Evolutionary conservation across 2,329 filamentous ascomycete genomes (phyloP).

Genomic region (Claviceps capensis): DNA sequence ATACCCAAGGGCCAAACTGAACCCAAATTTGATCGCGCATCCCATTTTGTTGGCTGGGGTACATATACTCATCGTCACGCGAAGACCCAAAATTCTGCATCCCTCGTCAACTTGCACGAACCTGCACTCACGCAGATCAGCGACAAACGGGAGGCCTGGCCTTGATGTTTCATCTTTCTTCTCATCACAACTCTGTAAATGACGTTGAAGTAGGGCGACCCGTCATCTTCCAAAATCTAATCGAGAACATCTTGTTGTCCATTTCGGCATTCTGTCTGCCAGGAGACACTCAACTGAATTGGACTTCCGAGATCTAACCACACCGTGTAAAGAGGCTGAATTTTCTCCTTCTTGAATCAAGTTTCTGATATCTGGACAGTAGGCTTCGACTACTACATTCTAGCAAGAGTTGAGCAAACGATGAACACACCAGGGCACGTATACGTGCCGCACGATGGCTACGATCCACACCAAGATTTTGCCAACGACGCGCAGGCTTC

Average conservation of each 20-base stretch:
- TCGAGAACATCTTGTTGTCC: neutral
- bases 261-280: neutral
- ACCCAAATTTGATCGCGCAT: neutral
- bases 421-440: constrained; percentile 19
- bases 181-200: neutral
- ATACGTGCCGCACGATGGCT: constrained; percentile 12
- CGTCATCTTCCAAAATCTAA: neutral
- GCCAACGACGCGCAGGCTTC: constrained; percentile 8
- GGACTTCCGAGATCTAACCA: neutral
- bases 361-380: neutral
- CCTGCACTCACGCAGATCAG: neutral
- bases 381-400: neutral
- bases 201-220: neutral
- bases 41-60: neutral
- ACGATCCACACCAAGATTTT: constrained; percentile 11
- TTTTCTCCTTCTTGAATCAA: no score
- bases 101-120: neutral
- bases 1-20: neutral
- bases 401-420: constrained; percentile 2
- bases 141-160: neutral
- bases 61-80: neutral
- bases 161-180: neutral
- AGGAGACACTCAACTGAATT: neutral
- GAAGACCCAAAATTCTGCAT: neutral
- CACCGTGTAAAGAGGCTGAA: no score